Conservation (phyloP, 768 basidiomycete genomes). For the Chiua virens region DNA sequence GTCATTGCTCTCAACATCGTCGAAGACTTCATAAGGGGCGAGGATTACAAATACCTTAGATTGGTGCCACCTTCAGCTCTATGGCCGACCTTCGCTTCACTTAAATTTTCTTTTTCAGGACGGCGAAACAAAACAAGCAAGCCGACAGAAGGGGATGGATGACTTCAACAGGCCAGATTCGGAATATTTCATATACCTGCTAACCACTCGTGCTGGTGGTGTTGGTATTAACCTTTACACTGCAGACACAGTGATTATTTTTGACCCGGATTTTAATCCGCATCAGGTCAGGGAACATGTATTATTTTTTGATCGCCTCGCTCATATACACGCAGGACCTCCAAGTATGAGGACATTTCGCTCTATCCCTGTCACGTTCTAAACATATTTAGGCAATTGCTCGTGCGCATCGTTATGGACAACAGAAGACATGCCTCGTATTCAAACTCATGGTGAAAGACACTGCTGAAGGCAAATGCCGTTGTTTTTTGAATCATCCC, state of each 20-base stretch:
- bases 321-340: slow-evolving; percentile 56
- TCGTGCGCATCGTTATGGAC: slow-evolving; percentile 92
- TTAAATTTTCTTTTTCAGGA: slow-evolving; percentile 51
- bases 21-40: slow-evolving; percentile 85
- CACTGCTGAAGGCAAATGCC: slow-evolving; percentile 74
- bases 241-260: slow-evolving; percentile 92
- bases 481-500: not conserved
- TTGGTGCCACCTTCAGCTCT: slow-evolving; percentile 47
- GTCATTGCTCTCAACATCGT: slow-evolving; percentile 82
- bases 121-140: slow-evolving; percentile 79
- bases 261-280: slow-evolving; percentile 98
- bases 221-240: slow-evolving; percentile 90
- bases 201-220: slow-evolving; percentile 92
- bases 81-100: slow-evolving; percentile 1
- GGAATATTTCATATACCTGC: slow-evolving; percentile 86
- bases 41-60: slow-evolving; percentile 76
- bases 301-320: slow-evolving; percentile 2
- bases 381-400: slow-evolving; percentile 76
- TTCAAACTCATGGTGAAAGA: slow-evolving; percentile 97
- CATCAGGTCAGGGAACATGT: slow-evolving; percentile 62
- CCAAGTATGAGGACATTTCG: slow-evolving; percentile 56
- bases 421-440: slow-evolving; percentile 90
- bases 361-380: not conserved
- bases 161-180: slow-evolving; percentile 88
- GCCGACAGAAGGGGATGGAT: slow-evolving; percentile 95